Evolutionary conservation across 441 rosid genomes (phyloP), one percentile per base, ranked within the genome.

Genomic region (Pelargonium cotyledonis): DNA sequence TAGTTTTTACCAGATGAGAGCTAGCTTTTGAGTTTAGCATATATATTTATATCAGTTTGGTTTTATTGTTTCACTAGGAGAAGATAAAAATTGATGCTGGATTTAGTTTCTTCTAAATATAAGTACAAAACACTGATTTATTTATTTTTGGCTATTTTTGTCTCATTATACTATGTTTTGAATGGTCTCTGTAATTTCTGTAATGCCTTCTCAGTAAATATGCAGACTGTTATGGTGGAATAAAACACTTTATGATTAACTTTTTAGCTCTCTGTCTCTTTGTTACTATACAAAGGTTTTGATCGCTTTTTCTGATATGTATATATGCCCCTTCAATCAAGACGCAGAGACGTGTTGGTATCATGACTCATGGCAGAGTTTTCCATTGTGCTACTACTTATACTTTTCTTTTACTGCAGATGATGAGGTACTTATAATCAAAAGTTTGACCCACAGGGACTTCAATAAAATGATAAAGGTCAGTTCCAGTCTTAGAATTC

Each of bases 401-500:
- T 61, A 19, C 43, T 68, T 38, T 55, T 76, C 72, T 79, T 72
- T 65, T 44, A 31, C 31, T 83, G 89, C 86, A 91, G 97, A 79
- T 78, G 88, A 75, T 72, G 99, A 95, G 80, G 92, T 91, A n/a
- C 96, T 91, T 70, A 83, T 91, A 76, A 95, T 95, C 68, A 91
- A 95, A 83, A 91, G 97, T 83, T 78, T 90, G 74, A 85, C 91
- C 58, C 99, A 95, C 78, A 82, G 85, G 81, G 95, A 91, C 75
- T 95, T 95, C 80, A 92, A 92, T 66, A 83, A 76, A 31, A 88
- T 95, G 99, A 95, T 95, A 79, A 90, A 95, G 92, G 99, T 91
- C 38, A 80, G 6, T 18, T 78, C 65, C 41, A 23, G 23, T 77
- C 23, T 70, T 15, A 55, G 35, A 57, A 8, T 21, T 43, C 31